Base-by-base conservation (phyloP, 2,329 filamentous ascomycete genomes). In the Cytospora mali region DNA sequence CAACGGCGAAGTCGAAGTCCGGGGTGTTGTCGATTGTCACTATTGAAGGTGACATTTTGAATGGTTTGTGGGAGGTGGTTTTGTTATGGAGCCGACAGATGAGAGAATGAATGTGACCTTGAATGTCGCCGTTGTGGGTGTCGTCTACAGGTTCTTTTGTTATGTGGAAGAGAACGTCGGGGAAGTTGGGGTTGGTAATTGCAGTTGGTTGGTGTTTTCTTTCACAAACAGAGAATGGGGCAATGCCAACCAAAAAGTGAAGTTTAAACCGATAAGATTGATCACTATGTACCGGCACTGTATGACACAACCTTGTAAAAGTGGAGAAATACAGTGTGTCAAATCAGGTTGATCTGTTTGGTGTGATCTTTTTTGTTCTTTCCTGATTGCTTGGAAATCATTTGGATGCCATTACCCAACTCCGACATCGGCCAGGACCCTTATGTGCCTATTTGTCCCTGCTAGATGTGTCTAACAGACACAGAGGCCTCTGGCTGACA, bases 11-110 rank as follows among this genome's bases (percentile, higher is more conserved):
- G 69, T 76, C 75, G 74, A 86, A 81, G 73, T 87, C 84, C 70
- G 80, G 77, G 66, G 80, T 80, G 48, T 79, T 78, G 72, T 87
- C 84, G 74, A 86, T 79, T 70, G 80, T 81, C 66, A 85, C 74
- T 68, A 82, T 73, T 55, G 80, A 78, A 70, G 83, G 82, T 58
- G 81, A 75, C 82, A 85, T 84, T 67, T 54, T 60, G 55, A 29
- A 50, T 35, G 23, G 42, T 23, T 29, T 66, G 25, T 62, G 66
- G 62, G 55, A 46, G 42, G 55, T 48, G n/a, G n/a, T n/a, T n/a
- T n/a, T n/a, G n/a, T n/a, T n/a, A n/a, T 55, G 65, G 33, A 14
- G 60, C 14, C 27, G 48, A 46, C 10, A 27, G 21, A 11, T 3
- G 42, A 54, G 6, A 6, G 39, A 21, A 14, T 13, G 27, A 25